These are phyloP conservation scores for Arthrobotrys megalospora DNA, from an alignment of 2,329 filamentous ascomycete genomes.

Conservation along the genomic window DNA sequence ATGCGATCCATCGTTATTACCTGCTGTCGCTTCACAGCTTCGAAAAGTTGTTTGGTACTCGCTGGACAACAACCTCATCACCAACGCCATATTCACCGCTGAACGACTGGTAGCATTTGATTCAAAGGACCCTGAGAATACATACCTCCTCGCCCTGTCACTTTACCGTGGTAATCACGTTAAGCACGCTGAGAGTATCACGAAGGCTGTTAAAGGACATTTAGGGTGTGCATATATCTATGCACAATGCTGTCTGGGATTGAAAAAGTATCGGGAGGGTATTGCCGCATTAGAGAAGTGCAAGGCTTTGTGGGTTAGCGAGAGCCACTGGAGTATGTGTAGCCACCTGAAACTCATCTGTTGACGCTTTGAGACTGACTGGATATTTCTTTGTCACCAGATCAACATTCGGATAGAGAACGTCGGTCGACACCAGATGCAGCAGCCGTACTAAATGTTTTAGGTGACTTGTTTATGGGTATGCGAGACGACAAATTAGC, in stretches of 20 bases:
- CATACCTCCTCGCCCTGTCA: conserved; percentile 86
- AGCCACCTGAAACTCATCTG: not conserved
- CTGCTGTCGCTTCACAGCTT: conserved; percentile 70
- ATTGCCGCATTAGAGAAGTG: conserved; percentile 87
- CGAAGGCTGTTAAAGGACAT: conserved; percentile 83
- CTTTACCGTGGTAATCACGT: conserved; percentile 86
- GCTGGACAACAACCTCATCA: conserved; percentile 89
- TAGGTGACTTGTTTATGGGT: conserved; percentile 88
- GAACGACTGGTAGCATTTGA: conserved; percentile 89
- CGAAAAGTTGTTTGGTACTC: conserved; percentile 79
- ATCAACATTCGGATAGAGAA: conserved; percentile 81
- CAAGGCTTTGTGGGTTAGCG: conserved; percentile 80
- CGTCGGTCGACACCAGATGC: conserved; percentile 85
- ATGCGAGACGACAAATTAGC: conserved; percentile 86
- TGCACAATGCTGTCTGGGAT: conserved; percentile 85
- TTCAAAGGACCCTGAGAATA: conserved; percentile 82
- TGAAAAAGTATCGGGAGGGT: conserved; percentile 84
- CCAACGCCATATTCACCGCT: conserved; percentile 94
- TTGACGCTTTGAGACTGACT: conserved; percentile 13
- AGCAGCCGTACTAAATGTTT: conserved; percentile 83
- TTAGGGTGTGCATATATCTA: conserved; percentile 92
- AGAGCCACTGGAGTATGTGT: conserved; percentile 81
- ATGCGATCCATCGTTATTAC: conserved; percentile 50
- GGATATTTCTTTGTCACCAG: conserved; percentile 65
- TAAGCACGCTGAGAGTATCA: conserved; percentile 87